A percentile compares a stretch with the other conserved stretches of the same genome.
Evolutionary conservation across 2,329 filamentous ascomycete genomes (phyloP).

Genomic region (Simplicillium aogashimaense): DNA sequence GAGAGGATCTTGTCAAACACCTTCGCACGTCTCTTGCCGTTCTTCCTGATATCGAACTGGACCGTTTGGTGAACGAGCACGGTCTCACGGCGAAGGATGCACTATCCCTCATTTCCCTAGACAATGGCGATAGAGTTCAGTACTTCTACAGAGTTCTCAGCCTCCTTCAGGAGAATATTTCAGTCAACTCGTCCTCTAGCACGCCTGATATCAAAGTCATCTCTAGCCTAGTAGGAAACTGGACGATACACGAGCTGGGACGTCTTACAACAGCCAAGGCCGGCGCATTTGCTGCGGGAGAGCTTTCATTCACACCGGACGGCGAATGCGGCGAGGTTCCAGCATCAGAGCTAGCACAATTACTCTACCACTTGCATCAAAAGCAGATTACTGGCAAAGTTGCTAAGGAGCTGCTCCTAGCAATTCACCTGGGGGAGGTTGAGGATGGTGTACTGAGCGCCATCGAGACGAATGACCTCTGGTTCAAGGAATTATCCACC

Average conservation of each 20-base stretch:
- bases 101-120: conserved; percentile 64
- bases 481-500: conserved; percentile 41
- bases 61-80: conserved; percentile 51
- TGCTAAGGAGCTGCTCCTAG: conserved; percentile 47
- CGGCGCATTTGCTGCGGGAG: conserved; percentile 18
- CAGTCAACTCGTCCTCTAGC: conserved; percentile 4
- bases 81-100: conserved; percentile 74
- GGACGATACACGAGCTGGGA: conserved; percentile 68
- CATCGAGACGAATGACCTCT: conserved; percentile 37
- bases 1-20: conserved; percentile 56
- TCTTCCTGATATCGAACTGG: conserved; percentile 61
- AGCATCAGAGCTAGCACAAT: conserved; percentile 35
- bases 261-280: conserved; percentile 48
- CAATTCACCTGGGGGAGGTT: conserved; percentile 37
- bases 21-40: conserved; percentile 55
- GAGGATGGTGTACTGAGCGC: conserved; percentile 30
- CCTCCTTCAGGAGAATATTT: conserved; percentile 24
- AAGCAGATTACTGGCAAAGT: conserved; percentile 44
- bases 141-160: conserved; percentile 66
- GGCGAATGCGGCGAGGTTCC: conserved; percentile 39
- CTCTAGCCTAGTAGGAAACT: conserved; percentile 45
- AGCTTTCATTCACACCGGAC: conserved; percentile 37
- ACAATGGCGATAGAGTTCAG: conserved; percentile 69
- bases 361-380: conserved; percentile 36
- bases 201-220: conserved; percentile 21